phyloP scores from a whole-genome alignment of 768 basidiomycete species.

The Tylopilus felleus region DNA sequence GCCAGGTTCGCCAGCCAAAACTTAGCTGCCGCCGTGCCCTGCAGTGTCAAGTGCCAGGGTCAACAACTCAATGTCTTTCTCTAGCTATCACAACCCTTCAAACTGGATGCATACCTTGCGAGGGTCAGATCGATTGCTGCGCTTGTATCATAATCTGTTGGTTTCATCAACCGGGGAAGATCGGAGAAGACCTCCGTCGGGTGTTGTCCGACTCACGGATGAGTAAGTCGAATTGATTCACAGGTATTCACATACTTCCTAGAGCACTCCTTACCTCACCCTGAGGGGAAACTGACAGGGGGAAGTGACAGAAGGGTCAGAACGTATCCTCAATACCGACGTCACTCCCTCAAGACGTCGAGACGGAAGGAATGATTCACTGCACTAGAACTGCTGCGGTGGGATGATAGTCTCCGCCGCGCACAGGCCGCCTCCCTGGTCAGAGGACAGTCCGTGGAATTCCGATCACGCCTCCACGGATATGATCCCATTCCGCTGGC shows the following conservation, averaged over 20 bases:
- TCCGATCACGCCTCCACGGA: constrained; percentile 15
- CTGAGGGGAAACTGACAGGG: neutral
- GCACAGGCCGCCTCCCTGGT: neutral
- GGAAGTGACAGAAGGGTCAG: neutral
- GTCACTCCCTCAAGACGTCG: neutral
- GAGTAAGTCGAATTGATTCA: neutral
- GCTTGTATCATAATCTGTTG: neutral
- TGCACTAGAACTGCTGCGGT: neutral
- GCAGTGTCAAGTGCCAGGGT: constrained; percentile 8
- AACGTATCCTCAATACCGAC: neutral
- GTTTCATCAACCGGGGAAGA: constrained; percentile 11
- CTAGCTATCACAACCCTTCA: constrained; percentile 6
- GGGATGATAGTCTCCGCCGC: constrained; percentile 1
- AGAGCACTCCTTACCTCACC: neutral
- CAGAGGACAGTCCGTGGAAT: constrained; percentile 22
- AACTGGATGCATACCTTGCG: neutral
- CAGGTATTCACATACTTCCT: neutral
- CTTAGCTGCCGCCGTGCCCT: constrained; percentile 4
- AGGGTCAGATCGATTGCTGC: constrained; percentile 2
- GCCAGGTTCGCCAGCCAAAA: neutral
- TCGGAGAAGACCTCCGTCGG: constrained; percentile 9
- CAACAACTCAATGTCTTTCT: constrained; percentile 4
- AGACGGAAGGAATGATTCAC: neutral
- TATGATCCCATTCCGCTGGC: neutral
- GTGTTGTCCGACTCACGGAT: constrained; percentile 9